Evolutionary conservation across 2,329 filamentous ascomycete species (phyloP), one percentile per base, ranked within the genome.

Genomic region (Pestalotiopsis fici): DNA sequence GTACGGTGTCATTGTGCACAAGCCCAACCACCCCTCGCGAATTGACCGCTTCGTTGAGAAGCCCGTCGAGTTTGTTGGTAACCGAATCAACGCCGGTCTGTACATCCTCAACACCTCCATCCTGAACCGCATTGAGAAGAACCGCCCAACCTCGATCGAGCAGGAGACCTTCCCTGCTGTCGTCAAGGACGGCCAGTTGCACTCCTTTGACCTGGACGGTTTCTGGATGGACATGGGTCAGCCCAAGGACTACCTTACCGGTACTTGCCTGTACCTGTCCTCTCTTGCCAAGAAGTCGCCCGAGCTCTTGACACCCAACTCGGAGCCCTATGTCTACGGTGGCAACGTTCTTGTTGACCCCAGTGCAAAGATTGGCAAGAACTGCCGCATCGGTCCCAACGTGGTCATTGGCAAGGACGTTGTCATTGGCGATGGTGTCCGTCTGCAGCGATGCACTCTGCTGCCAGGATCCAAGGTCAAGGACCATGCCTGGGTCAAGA

Each of bases 221-320:
- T 98, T 97, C 89, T 98, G 95, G 95, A 98, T 98, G 95, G 95
- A 98, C 75, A 94, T 99, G 71, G 95, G 95, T 75, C 95, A 99
- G 83, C 95, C 95, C 74, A 99, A 98, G 86, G 95, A 99, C 79
- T 99, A 98, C 88, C 86, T 99, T 66, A 94, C 92, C 25, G 95
- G 95, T 70, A 98, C 96, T 69, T 98, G 95, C 83, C 88, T 99
- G 70, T 98, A 98, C 85, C 93, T 99, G 64, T 94, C 93, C 59
- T 97, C 94, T 3, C 88, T 98, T 69, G 88, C 94, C 68, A 97
- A 97, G 89, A 94, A 93, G 83, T 90, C 90, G 78, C 93, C 93
- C 78, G 95, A 97, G 84, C 87, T 93, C 69, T 92, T 98, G 64
- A 90, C 91, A 7, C 86, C 94, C 1, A 81, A 87, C 56, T 88